Evolutionary conservation across 139 green algal genomes (phyloP).

Genomic region (Picochlorum sp.): DNA sequence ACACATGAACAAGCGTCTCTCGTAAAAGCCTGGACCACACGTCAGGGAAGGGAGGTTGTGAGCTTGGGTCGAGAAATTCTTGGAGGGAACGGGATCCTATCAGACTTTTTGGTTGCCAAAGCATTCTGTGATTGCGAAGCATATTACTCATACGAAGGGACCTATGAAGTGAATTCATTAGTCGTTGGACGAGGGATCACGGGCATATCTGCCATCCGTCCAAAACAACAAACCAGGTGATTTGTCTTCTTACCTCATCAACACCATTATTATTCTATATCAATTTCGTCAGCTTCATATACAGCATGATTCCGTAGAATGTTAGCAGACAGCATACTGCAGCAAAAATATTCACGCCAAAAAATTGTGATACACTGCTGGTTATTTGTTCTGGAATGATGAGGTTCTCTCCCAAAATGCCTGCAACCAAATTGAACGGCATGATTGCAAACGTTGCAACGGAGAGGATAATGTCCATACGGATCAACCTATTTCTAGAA

Average conservation of each 20-base stretch:
- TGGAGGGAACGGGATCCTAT: conserved; percentile 86
- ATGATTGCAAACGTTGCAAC: conserved; percentile 52
- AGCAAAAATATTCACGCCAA: conserved; percentile 37
- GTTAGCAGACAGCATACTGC: conserved; percentile 24
- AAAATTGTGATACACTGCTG: conserved; percentile 29
- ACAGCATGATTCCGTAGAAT: conserved; percentile 40
- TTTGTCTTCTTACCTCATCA: neutral
- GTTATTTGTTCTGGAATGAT: conserved; percentile 62
- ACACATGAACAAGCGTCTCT: conserved; percentile 72
- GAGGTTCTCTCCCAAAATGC: conserved; percentile 78
- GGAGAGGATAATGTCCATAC: conserved; percentile 61
- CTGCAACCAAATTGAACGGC: conserved; percentile 56
- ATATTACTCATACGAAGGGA: conserved; percentile 80
- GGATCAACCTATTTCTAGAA: conserved; percentile 47
- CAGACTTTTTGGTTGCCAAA: conserved; percentile 88
- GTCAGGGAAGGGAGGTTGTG: conserved; percentile 47
- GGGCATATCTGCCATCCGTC: conserved; percentile 58
- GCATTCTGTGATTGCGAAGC: conserved; percentile 75
- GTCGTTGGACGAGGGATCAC: conserved; percentile 78
- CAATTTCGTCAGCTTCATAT: conserved; percentile 44
- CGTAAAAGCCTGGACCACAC: conserved; percentile 86
- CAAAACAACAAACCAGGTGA: conserved; percentile 35
- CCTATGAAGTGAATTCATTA: conserved; percentile 87
- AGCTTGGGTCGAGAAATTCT: conserved; percentile 81
- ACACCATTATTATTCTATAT: conserved; percentile 21